Base-by-base conservation (phyloP, 23 red algal species). In the Agarophyton chilense region DNA sequence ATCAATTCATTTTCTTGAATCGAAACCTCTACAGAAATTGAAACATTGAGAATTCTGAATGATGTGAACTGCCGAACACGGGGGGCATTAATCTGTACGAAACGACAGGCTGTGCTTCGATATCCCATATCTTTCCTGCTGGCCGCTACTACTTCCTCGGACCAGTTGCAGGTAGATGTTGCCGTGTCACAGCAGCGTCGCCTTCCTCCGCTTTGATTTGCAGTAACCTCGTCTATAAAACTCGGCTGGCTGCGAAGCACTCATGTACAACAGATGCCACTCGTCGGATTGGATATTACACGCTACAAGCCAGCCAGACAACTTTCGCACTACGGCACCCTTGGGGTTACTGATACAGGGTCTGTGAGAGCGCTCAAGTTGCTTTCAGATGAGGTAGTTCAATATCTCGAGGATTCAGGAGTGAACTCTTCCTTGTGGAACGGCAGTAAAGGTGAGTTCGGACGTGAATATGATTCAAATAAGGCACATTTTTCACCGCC, bases 361-460 rank as follows among this genome's bases (percentile, higher is more conserved):
- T 84, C 80, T 19, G 4, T 68, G 29, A 64, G 33, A 40, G n/a
- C 43, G 7, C 17, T 41, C 40, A 52, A 29, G 40, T 17, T 14
- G 4, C 55, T 84, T 17, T 41, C 85, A 28, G 55, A 63, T 8
- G 36, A 77, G 7, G 72, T 78, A 3, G 73, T 72, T 43, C 17
- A 32, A 43, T 78, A 77, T 28, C 35, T 89, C 26, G 1, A 64
- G 40, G 38, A 72, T 3, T 61, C 53, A 22, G 71, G 60, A 46
- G 54, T 49, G 21, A 71, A 89, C 42, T 12, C 74, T 49, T 29
- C 67, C 0, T 49, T 89, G 11, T 89, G 85, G 85, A 51, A 89
- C 60, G 85, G 85, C 21, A 44, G 25, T 7, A 66, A 72, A 33
- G 85, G 85, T 45, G 26, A 64, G 33, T 43, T 89, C 39, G 85